Conservation (phyloP, 2,329 filamentous ascomycete genomes). For the Paecilomyces formosus region DNA sequence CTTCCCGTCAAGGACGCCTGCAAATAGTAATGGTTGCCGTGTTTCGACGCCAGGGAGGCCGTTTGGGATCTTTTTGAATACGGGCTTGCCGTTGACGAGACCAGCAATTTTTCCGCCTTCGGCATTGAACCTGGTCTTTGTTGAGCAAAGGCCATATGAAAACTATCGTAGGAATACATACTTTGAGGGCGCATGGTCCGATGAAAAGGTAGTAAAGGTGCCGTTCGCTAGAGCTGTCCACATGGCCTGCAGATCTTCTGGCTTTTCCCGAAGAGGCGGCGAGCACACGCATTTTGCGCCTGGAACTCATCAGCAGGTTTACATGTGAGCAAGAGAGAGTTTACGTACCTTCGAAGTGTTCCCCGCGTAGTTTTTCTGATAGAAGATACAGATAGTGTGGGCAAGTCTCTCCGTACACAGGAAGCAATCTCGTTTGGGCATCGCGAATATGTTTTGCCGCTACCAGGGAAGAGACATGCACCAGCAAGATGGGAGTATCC, state of each 20-base stretch:
- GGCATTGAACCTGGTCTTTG: not conserved
- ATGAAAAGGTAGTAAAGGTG: conserved; percentile 49
- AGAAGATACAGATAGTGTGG: conserved; percentile 54
- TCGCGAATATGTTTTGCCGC: conserved; percentile 43
- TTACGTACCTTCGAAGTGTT: not conserved
- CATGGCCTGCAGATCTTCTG: conserved; percentile 44
- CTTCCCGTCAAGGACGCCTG: conserved; percentile 6
- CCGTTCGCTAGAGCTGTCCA: conserved; percentile 47
- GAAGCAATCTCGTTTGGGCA: conserved; percentile 45
- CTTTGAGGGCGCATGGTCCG: conserved; percentile 38
- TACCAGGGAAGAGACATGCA: conserved; percentile 44
- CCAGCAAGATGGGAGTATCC: conserved; percentile 46
- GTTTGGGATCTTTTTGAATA: conserved; percentile 41
- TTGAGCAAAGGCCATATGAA: not conserved
- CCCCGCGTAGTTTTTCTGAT: conserved; percentile 30
- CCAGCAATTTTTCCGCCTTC: conserved; percentile 5
- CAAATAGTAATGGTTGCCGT: conserved; percentile 38
- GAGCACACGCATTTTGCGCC: conserved; percentile 51
- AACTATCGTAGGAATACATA: conserved; percentile 5
- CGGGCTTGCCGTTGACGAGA: conserved; percentile 2
- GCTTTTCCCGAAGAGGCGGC: conserved; percentile 43
- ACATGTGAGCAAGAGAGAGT: conserved; percentile 11
- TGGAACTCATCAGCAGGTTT: conserved; percentile 18
- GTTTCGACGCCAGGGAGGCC: conserved; percentile 53
- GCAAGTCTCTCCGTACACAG: conserved; percentile 52